Evolutionary conservation across 768 basidiomycete species (phyloP), one percentile per base, ranked within the genome.

Genomic region (Panellus pusillus): DNA sequence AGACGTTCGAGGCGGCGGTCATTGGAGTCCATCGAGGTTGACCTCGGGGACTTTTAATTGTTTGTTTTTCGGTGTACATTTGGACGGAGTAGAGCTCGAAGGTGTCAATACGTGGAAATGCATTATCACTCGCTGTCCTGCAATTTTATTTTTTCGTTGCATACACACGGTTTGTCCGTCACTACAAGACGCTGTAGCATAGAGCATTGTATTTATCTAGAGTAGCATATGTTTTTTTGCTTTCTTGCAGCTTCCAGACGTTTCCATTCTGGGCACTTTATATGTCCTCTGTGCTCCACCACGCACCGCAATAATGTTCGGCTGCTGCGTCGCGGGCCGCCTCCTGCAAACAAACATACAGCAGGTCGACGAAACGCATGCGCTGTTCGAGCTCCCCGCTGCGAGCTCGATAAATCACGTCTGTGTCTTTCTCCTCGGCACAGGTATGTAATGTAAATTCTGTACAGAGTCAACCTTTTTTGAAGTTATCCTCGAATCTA

Each of bases 321-420:
- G 88, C 15, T 91, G 88, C 58, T 80, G 82, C 52, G 86, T 91
- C 47, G 89, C 89, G 36, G 89, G 89, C 18, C 84, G 89, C 57
- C 78, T 82, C 24, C 68, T 91, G 9, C 90, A 92, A 70, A 92
- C 91, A 38, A 85, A 92, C 63, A 73, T 91, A 11, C 82, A 83
- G 50, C 89, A 91, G 64, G 76, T 93, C 48, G 91, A 93, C 66
- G 86, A 89, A 38, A 91, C 89, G 0, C 91, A 93, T 58, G 91
- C 89, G 15, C 71, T 84, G 31, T 93, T 93, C 61, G 83, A 90
- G 66, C 77, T 95, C 8, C 78, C 81, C 0, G 74, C 78, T 20
- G 89, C 90, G 0, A 80, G 80, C 54, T 75, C 79, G 13, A 87
- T 94, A 58, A 93, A 94, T 63, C 92, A 95, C 64, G 70, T 94